Conservation (phyloP, 2,329 filamentous ascomycete genomes). For the Teratosphaeria gauchensis region DNA sequence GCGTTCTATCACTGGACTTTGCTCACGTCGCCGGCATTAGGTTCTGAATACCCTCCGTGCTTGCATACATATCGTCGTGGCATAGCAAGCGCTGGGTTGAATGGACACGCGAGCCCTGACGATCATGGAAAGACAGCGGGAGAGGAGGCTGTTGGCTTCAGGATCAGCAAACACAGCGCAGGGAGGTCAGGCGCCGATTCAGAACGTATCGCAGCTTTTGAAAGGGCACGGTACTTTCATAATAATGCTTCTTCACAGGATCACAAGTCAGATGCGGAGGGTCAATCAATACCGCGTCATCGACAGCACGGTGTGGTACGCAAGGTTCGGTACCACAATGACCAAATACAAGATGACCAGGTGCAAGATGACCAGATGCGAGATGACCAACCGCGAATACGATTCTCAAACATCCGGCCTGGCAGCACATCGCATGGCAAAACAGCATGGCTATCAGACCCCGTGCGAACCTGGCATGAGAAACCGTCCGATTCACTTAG, state of each 20-base stretch:
- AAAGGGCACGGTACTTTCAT: too few species aligned
- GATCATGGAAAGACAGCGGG: neutral
- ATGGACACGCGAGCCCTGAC: neutral
- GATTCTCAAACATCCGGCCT: neutral
- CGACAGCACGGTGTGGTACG: too few species aligned
- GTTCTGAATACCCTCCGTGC: neutral
- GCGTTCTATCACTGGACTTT: slow-evolving; percentile 36
- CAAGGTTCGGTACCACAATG: too few species aligned
- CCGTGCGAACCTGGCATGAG: slow-evolving; percentile 5
- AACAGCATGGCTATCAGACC: neutral
- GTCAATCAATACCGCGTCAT: too few species aligned
- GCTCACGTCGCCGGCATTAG: slow-evolving; percentile 7
- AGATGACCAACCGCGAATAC: neutral
- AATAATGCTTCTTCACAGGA: too few species aligned
- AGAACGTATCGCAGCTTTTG: too few species aligned
- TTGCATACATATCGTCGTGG: neutral
- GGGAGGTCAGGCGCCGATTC: too few species aligned
- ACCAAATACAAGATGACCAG: neutral
- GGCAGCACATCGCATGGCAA: neutral
- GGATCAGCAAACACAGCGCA: neutral
- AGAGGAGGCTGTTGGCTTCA: too few species aligned
- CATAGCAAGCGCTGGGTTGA: neutral
- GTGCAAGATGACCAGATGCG: neutral
- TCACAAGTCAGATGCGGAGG: too few species aligned
- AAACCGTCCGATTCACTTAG: slow-evolving; percentile 9